Percentiles rank a stretch among this genome's conserved stretches.
Conservation (phyloP, 176 grass and related monocot species). For the Luzula sylvatica region DNA sequence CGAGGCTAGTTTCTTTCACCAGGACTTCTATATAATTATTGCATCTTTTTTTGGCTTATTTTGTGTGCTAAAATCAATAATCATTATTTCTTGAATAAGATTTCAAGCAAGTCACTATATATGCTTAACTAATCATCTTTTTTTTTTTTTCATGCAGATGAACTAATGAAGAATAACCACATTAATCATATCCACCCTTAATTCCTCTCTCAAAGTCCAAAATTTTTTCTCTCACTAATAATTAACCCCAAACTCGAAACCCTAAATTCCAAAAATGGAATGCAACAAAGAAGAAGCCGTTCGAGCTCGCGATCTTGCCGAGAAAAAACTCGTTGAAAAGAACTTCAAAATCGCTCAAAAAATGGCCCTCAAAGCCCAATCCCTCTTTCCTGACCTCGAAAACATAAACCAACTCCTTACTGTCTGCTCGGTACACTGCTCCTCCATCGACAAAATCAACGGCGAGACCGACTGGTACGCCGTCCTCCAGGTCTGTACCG, state of each 20-base stretch:
- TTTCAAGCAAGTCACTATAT: too few relatives aligned
- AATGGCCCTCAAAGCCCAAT: slow-evolving; percentile 55
- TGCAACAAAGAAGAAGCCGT: slow-evolving; percentile 87
- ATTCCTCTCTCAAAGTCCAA: neutral
- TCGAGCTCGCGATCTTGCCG: slow-evolving; percentile 57
- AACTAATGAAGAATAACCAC: slow-evolving; percentile 5
- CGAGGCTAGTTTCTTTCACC: too few relatives aligned
- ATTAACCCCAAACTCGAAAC: too few relatives aligned
- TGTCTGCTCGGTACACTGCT: slow-evolving; percentile 78
- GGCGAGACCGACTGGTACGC: slow-evolving; percentile 74
- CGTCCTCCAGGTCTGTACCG: slow-evolving; percentile 51
- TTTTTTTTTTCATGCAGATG: neutral
- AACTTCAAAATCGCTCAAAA: slow-evolving; percentile 61
- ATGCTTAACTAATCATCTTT: too few relatives aligned
- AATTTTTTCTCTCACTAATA: too few relatives aligned
- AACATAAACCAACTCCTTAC: slow-evolving; percentile 61
- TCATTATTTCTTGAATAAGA: too few relatives aligned
- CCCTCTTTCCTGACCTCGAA: slow-evolving; percentile 51
- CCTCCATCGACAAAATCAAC: slow-evolving; percentile 49
- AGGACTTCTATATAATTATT: too few relatives aligned
- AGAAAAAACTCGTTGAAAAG: slow-evolving; percentile 55
- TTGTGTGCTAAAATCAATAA: too few relatives aligned
- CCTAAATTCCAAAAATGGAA: too few relatives aligned
- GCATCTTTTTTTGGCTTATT: too few relatives aligned
- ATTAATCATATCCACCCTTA: neutral